Conservation (phyloP, 2,329 filamentous ascomycete species). For the Dothiorella sarmentorum region DNA sequence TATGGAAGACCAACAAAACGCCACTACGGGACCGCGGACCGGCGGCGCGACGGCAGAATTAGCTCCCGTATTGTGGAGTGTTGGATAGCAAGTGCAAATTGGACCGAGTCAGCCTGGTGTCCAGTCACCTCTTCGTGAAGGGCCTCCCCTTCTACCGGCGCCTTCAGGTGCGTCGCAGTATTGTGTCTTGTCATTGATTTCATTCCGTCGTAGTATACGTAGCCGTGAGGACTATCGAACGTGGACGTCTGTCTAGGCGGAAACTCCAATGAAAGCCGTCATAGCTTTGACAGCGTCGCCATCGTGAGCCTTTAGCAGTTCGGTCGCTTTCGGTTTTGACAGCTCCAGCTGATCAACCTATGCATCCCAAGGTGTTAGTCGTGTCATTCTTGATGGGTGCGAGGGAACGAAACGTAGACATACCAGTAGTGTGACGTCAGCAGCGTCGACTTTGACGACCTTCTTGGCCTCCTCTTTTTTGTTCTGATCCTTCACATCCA, state of each 20-base stretch:
- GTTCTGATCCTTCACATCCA: constrained; percentile 51
- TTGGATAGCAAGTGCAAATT: too few species aligned
- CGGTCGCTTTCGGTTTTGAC: constrained; percentile 67
- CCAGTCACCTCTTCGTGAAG: too few species aligned
- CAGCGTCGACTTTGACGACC: constrained; percentile 67
- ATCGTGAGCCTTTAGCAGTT: constrained; percentile 68
- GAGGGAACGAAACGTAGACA: constrained; percentile 29
- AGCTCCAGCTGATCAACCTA: constrained; percentile 70
- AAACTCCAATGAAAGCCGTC: constrained; percentile 52
- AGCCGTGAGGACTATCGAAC: neutral
- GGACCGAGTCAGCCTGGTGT: too few species aligned
- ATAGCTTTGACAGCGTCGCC: constrained; percentile 68
- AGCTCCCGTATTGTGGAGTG: too few species aligned
- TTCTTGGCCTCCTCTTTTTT: constrained; percentile 43
- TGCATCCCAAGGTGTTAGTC: neutral
- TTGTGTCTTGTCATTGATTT: neutral
- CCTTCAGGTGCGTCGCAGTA: neutral
- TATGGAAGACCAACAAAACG: too few species aligned
- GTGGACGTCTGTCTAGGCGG: neutral
- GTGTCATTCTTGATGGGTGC: neutral
- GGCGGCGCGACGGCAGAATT: too few species aligned
- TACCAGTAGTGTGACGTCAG: constrained; percentile 68
- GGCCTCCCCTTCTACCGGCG: neutral
- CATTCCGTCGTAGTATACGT: neutral
- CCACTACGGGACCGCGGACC: too few species aligned